These are phyloP conservation scores for Plasmodium blacklocki DNA, from an alignment of 169 alveolate genomes.

Conservation along the genomic window DNA sequence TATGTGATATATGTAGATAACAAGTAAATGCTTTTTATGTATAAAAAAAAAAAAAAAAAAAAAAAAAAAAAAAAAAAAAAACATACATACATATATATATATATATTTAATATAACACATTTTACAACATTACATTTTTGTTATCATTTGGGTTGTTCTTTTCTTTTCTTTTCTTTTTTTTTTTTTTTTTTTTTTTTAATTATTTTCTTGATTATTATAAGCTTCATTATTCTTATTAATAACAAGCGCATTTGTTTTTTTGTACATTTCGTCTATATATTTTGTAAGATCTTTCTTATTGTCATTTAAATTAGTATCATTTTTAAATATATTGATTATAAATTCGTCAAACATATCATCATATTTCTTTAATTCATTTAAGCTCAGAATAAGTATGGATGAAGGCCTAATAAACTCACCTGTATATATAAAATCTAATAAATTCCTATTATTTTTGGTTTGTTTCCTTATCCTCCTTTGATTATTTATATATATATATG, in stretches of 20 bases:
- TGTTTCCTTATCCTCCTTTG: conserved; percentile 60
- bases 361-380: conserved; percentile 15
- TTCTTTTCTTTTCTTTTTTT: too few species aligned
- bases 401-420: conserved; percentile 64
- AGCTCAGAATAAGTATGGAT: conserved; percentile 23
- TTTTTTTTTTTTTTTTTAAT: too few species aligned
- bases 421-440: conserved; percentile 52
- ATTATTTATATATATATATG: conserved; percentile 41
- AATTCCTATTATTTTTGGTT: conserved; percentile 18
- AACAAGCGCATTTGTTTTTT: neutral
- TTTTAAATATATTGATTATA: conserved; percentile 12
- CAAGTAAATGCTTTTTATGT: too few species aligned
- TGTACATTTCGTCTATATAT: neutral
- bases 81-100: too few species aligned
- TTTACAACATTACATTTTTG: too few species aligned
- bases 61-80: too few species aligned
- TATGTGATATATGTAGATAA: too few species aligned
- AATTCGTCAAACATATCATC: conserved; percentile 28
- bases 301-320: neutral
- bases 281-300: conserved; percentile 1
- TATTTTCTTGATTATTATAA: too few species aligned
- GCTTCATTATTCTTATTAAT: neutral
- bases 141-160: too few species aligned
- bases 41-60: too few species aligned
- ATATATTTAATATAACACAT: too few species aligned